Evolutionary conservation across 2,329 filamentous ascomycete genomes (phyloP), one percentile per base, ranked within the genome.

Genomic region (Lachnellula suecica): DNA sequence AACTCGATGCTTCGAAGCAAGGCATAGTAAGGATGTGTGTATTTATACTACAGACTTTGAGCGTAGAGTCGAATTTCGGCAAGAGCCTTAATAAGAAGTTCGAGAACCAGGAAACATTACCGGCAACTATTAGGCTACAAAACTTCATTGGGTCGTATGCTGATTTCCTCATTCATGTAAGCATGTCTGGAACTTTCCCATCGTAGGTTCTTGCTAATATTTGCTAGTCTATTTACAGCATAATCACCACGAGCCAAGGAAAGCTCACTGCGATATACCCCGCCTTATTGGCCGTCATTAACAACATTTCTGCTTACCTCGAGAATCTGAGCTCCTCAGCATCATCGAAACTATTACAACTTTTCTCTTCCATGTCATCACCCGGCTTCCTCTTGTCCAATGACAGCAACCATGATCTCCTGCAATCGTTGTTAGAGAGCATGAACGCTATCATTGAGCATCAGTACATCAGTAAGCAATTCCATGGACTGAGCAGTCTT

Each of bases 1-100:
- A 91, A 66, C 82, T 84, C 38, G 93, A 97, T 65, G 76, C 88
- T 19, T 85, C 91, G 1, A 95, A 93, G 68, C 92, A 97, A 70
- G 94, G 94, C 1, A 79, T 97, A 1, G 90, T 97, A 23, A 83
- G 94, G 50, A 97, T 97, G 91, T 97, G 94, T 70, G 87, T 95
- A n/a, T 97, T 99, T 69, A 80, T 97, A 40, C 74, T 99, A 37
- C 94, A 99, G 71, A 97, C 94, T 0, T 74, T 99, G 65, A 97
- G 93, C 64, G 91, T 95, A 2, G 94, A 97, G 71, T 82, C 87
- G 51, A 91, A 88, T 57, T 97, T 97, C 70, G 93, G 91, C 25
- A 83, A 87, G 66, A 93, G 91, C 63, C 77, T 99, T 46, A 97
- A 97, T 72, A 92, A 91, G 71, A 79, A 77, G 15, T 97, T 99